phyloP scores from a whole-genome alignment of 2,329 filamentous ascomycete species.

The Escovopsis weberi region DNA sequence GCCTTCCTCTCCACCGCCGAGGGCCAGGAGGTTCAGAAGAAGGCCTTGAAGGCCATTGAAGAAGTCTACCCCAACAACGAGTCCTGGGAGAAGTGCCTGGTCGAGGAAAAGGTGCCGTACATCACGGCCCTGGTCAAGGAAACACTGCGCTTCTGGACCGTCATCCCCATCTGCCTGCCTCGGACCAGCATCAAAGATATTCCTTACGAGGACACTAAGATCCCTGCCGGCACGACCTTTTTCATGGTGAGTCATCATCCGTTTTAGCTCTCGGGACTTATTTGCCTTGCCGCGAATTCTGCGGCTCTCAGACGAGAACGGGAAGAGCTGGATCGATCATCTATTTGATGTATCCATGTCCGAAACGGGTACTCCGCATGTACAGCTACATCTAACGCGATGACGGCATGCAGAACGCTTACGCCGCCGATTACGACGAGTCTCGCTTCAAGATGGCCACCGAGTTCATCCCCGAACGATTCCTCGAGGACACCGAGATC shows the following conservation, averaged over 20 bases:
- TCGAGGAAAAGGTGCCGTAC: slow-evolving; percentile 64
- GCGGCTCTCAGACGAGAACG: no score
- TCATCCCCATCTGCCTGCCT: slow-evolving; percentile 66
- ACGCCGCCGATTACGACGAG: slow-evolving; percentile 59
- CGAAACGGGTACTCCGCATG: no score
- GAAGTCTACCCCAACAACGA: slow-evolving; percentile 57
- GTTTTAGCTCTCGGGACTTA: background rate
- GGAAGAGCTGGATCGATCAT: background rate
- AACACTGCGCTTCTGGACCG: slow-evolving; percentile 62
- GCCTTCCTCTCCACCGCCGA: slow-evolving; percentile 56
- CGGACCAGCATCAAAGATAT: slow-evolving; percentile 60
- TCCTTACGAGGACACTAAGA: slow-evolving; percentile 47
- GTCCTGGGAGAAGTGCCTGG: slow-evolving; percentile 59
- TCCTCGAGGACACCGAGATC: slow-evolving; percentile 38
- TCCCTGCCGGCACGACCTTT: slow-evolving; percentile 64
- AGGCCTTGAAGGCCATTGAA: slow-evolving; percentile 55
- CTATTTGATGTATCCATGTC: no score
- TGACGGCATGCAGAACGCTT: slow-evolving; percentile 41
- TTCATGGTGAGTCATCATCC: slow-evolving; percentile 44
- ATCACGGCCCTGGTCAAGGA: slow-evolving; percentile 69
- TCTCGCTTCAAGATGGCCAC: slow-evolving; percentile 49
- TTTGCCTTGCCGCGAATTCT: no score
- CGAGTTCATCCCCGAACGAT: slow-evolving; percentile 56
- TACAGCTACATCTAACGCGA: background rate
- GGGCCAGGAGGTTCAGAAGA: slow-evolving; percentile 56